phyloP scores from a whole-genome alignment of 2,329 filamentous ascomycete genomes.

The Venturiaceae sp. region DNA sequence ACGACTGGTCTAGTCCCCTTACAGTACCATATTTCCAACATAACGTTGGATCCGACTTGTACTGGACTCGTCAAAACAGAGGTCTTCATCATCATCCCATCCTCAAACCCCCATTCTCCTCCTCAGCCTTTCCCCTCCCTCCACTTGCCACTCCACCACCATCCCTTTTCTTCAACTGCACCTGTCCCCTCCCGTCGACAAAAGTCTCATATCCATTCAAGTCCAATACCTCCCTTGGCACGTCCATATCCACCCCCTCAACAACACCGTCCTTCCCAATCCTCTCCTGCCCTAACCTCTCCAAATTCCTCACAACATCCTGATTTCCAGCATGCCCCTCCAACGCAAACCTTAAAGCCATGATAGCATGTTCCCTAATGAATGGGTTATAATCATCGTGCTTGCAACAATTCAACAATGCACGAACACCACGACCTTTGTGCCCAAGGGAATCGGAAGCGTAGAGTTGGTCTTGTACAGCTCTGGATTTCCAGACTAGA shows the following conservation, averaged over 20 bases:
- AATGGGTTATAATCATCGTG: conserved; percentile 93
- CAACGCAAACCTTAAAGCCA: conserved; percentile 47
- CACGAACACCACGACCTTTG: conserved; percentile 67
- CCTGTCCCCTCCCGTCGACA: conserved; percentile 8
- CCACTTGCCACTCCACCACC: neutral
- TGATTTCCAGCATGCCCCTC: conserved; percentile 67
- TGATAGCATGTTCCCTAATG: conserved; percentile 67
- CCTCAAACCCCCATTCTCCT: too few species aligned
- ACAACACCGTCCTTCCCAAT: neutral
- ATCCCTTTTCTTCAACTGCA: conserved; percentile 7
- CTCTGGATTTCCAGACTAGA: conserved; percentile 75
- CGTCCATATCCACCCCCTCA: neutral
- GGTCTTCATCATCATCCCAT: too few species aligned
- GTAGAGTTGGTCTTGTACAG: conserved; percentile 82
- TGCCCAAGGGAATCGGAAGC: conserved; percentile 28
- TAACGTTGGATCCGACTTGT: too few species aligned
- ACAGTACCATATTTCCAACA: too few species aligned
- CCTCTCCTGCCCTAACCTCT: conserved; percentile 10
- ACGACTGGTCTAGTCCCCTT: too few species aligned
- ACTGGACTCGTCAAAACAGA: too few species aligned
- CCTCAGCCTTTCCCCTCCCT: neutral
- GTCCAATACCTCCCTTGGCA: conserved; percentile 9
- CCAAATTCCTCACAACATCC: conserved; percentile 57
- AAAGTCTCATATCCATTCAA: conserved; percentile 10
- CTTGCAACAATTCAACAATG: conserved; percentile 77